Evolutionary conservation across 179 eudicot species (phyloP), one percentile per base, ranked within the genome.

Genomic region (Patellifolia procumbens): DNA sequence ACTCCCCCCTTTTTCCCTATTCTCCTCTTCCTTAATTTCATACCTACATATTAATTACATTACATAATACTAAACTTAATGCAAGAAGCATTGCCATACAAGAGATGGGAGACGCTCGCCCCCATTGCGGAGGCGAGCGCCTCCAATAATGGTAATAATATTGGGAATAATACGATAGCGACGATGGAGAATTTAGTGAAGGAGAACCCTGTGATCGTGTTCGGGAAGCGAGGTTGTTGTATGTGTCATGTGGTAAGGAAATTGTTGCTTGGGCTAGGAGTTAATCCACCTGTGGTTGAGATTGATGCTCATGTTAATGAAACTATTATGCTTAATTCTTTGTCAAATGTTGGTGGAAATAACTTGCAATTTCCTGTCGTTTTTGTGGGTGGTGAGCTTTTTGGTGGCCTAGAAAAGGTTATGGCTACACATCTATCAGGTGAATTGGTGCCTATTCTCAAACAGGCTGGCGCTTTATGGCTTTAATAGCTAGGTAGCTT

Each of bases 401-500:
- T 90, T 76, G 97, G 98, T 37, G 97, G 95, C 53, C 76, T 93
- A 11, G 95, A 93, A 39, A 86, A 74, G 70, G 80, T 93, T 5
- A 89, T 93, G 97, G 89, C 85, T 12, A 82, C 88, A 31, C 98
- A 93, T 87, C 92, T 93, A 20, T 81, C 97, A 2, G 98, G 98
- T 62, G 98, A 93, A 31, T 83, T 93, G 86, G 86, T 92, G 46
- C 98, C 98, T 0, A 80, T 91, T 22, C 85, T 93, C 79, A 89
- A 86, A 79, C 74, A 90, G 39, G 97, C 97, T 65, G 84, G 95
- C 1, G 97, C 95, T 53, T 72, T 93, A 24, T 93, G 98, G 98
- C 95, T 93, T 53, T 93, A 81, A 86, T 26, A 26, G 5, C 53
- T 52, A 26, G 10, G 15, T 48, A 48, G 52, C 10, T 11, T 48